phyloP scores from a whole-genome alignment of 352 stramenopile genomes.

The Globisporangium alternatum region DNA sequence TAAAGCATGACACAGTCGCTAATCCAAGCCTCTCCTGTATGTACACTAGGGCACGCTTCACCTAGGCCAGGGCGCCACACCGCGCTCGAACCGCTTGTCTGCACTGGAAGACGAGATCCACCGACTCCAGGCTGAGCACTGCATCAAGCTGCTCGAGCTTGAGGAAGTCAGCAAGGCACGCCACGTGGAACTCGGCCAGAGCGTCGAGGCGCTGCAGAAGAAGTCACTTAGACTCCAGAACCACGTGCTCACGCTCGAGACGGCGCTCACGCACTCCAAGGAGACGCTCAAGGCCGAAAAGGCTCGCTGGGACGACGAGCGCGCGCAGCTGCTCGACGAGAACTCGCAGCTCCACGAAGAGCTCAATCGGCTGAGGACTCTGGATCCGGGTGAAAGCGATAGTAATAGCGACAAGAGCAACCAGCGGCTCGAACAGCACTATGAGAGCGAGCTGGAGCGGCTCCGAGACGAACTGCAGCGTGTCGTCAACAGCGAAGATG shows the following conservation, averaged over 20 bases:
- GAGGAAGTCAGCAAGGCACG: slow-evolving; percentile 32
- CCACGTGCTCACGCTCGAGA: slow-evolving; percentile 46
- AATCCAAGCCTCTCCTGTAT: background rate
- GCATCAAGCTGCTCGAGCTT: slow-evolving; percentile 27
- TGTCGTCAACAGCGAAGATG: background rate
- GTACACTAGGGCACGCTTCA: slow-evolving; percentile 37
- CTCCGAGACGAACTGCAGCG: slow-evolving; percentile 4
- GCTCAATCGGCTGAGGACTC: slow-evolving; percentile 6
- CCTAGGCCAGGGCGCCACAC: slow-evolving; percentile 30
- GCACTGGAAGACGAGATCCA: slow-evolving; percentile 68
- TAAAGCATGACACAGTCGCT: background rate
- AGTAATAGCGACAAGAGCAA: background rate
- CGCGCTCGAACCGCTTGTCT: slow-evolving; percentile 36
- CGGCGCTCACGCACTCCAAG: slow-evolving; percentile 27
- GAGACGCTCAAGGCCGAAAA: slow-evolving; percentile 40
- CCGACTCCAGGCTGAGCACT: slow-evolving; percentile 44
- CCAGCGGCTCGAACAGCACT: background rate
- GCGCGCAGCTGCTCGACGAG: slow-evolving; percentile 19
- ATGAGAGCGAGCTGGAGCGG: slow-evolving; percentile 9
- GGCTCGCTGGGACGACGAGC: slow-evolving; percentile 32
- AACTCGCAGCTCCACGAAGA: slow-evolving; percentile 19
- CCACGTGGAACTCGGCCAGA: slow-evolving; percentile 26
- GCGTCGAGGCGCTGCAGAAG: slow-evolving; percentile 29
- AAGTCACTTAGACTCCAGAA: slow-evolving; percentile 55
- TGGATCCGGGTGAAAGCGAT: background rate